Conservation (phyloP, 1,139 yeast species). For the Pichia norvegensis region DNA sequence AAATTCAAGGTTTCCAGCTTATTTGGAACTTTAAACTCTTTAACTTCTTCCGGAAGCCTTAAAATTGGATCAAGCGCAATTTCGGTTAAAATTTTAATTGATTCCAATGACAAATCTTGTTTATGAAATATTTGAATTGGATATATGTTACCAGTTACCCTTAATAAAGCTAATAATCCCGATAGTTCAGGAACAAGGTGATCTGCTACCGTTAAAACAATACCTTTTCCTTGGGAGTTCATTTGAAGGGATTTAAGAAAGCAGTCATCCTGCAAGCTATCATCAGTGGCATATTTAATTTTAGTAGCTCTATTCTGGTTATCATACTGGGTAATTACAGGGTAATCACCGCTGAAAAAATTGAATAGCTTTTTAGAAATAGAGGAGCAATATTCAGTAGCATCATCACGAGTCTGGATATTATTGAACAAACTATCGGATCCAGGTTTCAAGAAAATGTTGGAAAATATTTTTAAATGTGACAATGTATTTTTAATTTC, state of each 20-base stretch:
- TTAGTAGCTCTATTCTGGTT: slow-evolving; percentile 13
- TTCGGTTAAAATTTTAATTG: slow-evolving; percentile 25
- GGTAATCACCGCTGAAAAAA: slow-evolving; percentile 25
- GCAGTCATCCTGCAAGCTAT: slow-evolving; percentile 21
- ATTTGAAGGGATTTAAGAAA: slow-evolving; percentile 36
- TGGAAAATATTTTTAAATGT: slow-evolving; percentile 23
- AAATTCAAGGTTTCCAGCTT: slow-evolving; percentile 34
- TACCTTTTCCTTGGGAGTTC: slow-evolving; percentile 39
- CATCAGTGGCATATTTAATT: slow-evolving; percentile 11
- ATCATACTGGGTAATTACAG: slow-evolving; percentile 21
- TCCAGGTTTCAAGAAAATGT: slow-evolving; percentile 17
- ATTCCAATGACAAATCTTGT: slow-evolving; percentile 30
- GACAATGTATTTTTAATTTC: slow-evolving; percentile 21
- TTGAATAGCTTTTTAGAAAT: slow-evolving; percentile 18
- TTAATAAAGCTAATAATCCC: slow-evolving; percentile 37
- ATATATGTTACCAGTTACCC: slow-evolving; percentile 38
- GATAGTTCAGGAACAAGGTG: slow-evolving; percentile 38
- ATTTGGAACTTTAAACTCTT: slow-evolving; percentile 15
- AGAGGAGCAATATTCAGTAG: slow-evolving; percentile 3
- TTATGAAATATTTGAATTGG: slow-evolving; percentile 52
- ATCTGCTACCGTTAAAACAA: slow-evolving; percentile 43
- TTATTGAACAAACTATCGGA: neutral
- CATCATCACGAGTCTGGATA: slow-evolving; percentile 5
- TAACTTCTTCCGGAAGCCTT: slow-evolving; percentile 25
- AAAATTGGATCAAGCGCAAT: slow-evolving; percentile 32